These are phyloP conservation scores for Pseudozyma sp. DNA, from an alignment of 1,284 basidiomycete species.

Conservation along the genomic window DNA sequence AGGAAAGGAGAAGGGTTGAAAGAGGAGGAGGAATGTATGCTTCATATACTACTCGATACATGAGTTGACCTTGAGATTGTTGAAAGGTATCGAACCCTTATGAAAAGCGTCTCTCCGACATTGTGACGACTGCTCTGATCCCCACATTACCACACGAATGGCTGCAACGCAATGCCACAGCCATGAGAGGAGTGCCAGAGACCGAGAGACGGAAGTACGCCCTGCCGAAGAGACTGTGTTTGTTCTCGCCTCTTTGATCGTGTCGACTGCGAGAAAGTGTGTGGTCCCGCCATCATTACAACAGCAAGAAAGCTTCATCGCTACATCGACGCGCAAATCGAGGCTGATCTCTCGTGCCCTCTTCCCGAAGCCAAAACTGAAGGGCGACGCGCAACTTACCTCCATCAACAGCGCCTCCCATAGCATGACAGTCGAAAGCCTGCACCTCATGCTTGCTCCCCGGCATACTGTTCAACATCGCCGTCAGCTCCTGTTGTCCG, in stretches of 20 bases:
- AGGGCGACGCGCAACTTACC: constrained; percentile 24
- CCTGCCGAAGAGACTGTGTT: constrained; percentile 5
- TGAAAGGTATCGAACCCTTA: constrained; percentile 48
- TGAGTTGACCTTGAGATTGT: constrained; percentile 17
- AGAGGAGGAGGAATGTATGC: constrained; percentile 40
- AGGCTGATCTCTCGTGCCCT: constrained; percentile 4
- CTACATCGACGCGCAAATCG: constrained; percentile 7
- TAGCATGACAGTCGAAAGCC: constrained; percentile 63
- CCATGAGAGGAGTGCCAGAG: background rate
- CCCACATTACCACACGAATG: background rate
- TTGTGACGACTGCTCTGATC: background rate
- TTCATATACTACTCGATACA: constrained; percentile 61
- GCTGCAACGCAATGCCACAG: background rate
- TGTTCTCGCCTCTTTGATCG: constrained; percentile 16
- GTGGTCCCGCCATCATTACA: background rate
- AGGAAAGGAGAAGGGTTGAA: background rate
- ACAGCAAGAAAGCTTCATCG: constrained; percentile 2
- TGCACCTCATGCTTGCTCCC: constrained; percentile 66
- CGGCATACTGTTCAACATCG: constrained; percentile 63
- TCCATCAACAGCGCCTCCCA: constrained; percentile 55
- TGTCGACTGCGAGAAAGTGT: constrained; percentile 4
- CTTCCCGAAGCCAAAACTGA: background rate
- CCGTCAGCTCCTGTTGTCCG: constrained; percentile 54
- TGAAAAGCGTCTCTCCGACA: constrained; percentile 32
- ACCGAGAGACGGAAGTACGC: background rate